These are phyloP conservation scores for Tetracentron sinense DNA, from an alignment of 164 flowering plant genomes.

Conservation along the genomic window DNA sequence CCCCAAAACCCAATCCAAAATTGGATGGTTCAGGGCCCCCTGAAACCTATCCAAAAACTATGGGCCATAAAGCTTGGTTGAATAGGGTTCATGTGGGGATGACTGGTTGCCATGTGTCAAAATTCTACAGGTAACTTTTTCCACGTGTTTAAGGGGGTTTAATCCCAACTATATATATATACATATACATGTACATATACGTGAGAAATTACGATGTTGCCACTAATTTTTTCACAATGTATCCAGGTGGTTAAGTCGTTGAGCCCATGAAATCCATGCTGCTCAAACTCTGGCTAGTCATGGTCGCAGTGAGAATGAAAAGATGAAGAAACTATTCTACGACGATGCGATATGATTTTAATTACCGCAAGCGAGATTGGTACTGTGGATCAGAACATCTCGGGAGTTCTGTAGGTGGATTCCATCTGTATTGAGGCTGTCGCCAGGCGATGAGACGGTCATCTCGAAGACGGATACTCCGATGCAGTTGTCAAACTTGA, in stretches of 20 bases:
- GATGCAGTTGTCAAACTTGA: conserved; percentile 51
- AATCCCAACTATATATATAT: no score
- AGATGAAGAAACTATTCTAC: not conserved
- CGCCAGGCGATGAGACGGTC: conserved; percentile 47
- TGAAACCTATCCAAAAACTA: not conserved
- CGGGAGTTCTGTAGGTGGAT: conserved; percentile 67
- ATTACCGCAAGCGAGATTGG: conserved; percentile 59
- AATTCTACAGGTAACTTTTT: not conserved
- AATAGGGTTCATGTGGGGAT: not conserved
- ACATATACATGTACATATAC: no score
- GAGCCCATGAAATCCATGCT: no score
- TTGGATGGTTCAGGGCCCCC: not conserved
- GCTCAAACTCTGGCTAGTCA: no score
- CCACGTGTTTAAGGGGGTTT: no score
- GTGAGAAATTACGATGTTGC: no score
- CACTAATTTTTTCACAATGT: no score
- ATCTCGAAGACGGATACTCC: conserved; percentile 38
- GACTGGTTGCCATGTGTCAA: not conserved
- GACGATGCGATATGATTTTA: not conserved
- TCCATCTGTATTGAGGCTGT: conserved; percentile 75
- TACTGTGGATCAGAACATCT: conserved; percentile 41
- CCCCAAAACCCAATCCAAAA: not conserved
- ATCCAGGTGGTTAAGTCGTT: no score
- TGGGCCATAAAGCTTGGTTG: not conserved
- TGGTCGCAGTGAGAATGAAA: not conserved